A percentile compares a stretch with the other conserved stretches of the same genome.
These are phyloP conservation scores for Cryptococcus deneoformans DNA, from an alignment of 1,284 basidiomycete genomes.

Conservation along the genomic window DNA sequence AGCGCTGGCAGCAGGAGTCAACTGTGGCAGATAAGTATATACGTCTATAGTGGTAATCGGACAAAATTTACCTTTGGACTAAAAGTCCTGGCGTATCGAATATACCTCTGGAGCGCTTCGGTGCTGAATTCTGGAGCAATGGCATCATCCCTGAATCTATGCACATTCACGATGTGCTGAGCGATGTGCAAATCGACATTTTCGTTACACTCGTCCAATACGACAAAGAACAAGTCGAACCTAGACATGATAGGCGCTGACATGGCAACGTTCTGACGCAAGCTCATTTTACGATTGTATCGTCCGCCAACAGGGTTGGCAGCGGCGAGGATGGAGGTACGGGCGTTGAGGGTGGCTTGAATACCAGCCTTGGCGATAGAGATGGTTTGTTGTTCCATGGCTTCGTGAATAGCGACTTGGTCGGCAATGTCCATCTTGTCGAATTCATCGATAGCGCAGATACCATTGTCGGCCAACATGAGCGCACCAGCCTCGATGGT, in stretches of 20 bases:
- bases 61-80: conserved; percentile 77
- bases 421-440: conserved; percentile 99
- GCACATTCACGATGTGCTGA: conserved; percentile 96
- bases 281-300: conserved; percentile 92
- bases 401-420: conserved; percentile 99
- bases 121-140: conserved; percentile 97
- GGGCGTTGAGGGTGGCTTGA: conserved; percentile 96
- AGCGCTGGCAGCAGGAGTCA: conserved; percentile 88
- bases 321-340: conserved; percentile 96
- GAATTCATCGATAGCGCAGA: conserved; percentile 99
- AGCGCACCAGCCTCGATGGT: conserved; percentile 98
- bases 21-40: conserved; percentile 52
- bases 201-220: conserved; percentile 96
- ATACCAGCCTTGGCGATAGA: conserved; percentile 99
- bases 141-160: conserved; percentile 91
- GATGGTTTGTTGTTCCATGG: conserved; percentile 99
- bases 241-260: conserved; percentile 99
- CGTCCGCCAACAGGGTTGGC: conserved; percentile 96
- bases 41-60: not conserved
- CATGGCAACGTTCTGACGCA: conserved; percentile 97
- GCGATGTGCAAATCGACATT: conserved; percentile 91
- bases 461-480: conserved; percentile 99
- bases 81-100: conserved; percentile 94
- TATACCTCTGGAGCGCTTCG: conserved; percentile 93
- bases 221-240: conserved; percentile 98